Evolutionary conservation across 148 eudicot genomes (phyloP).

Genomic region (Rhododendron henanense): DNA sequence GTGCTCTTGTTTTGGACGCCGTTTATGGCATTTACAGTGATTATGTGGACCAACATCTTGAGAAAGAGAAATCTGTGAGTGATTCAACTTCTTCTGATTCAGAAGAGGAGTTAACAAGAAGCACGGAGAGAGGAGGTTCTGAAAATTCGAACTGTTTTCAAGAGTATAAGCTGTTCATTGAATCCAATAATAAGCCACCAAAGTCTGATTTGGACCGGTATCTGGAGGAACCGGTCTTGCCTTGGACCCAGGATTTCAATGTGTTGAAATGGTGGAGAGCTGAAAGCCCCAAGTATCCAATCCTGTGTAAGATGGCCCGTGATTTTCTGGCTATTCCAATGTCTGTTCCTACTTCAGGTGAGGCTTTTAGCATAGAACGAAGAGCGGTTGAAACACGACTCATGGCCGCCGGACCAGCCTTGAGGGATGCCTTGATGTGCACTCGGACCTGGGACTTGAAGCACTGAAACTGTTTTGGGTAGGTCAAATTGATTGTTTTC

Average conservation of each 20-base stretch:
- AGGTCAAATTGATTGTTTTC: neutral
- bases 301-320: constrained; percentile 3
- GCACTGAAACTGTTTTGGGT: neutral
- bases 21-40: neutral
- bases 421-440: neutral
- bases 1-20: neutral
- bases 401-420: neutral
- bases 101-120: constrained; percentile 1
- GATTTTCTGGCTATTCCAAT: constrained; percentile 8
- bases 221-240: neutral
- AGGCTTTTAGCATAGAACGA: neutral
- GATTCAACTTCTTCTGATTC: constrained; percentile 7
- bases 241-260: constrained; percentile 4
- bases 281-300: neutral
- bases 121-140: neutral
- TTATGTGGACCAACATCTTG: neutral
- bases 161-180: neutral
- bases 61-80: neutral
- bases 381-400: neutral
- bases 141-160: neutral
- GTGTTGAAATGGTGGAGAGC: constrained; percentile 2
- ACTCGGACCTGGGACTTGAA: neutral
- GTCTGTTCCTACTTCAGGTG: constrained; percentile 1
- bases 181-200: neutral
- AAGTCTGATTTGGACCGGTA: constrained; percentile 6